Conservation (phyloP, 164 flowering plant species). For the Platanus orientalis region DNA sequence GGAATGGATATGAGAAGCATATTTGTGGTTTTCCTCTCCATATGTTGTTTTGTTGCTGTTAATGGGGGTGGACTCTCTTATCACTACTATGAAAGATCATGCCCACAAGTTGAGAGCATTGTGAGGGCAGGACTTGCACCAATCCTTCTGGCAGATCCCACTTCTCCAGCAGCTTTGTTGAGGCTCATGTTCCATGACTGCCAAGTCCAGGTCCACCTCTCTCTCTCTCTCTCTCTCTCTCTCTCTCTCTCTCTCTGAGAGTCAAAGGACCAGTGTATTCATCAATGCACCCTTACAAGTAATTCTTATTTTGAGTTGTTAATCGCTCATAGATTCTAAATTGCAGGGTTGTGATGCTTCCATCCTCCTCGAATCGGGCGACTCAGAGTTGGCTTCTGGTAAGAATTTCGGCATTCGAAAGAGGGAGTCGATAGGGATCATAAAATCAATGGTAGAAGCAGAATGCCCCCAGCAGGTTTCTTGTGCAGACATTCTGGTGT, state of each 20-base stretch:
- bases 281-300: too few relatives aligned
- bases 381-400: constrained; percentile 31
- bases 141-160: constrained; percentile 32
- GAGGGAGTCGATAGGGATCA: constrained; percentile 25
- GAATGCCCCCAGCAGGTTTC: constrained; percentile 52
- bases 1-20: neutral
- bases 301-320: too few relatives aligned
- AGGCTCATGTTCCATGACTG: constrained; percentile 67
- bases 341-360: constrained; percentile 67
- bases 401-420: constrained; percentile 45
- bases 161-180: constrained; percentile 41
- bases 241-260: too few relatives aligned
- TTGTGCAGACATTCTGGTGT: constrained; percentile 44
- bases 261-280: too few relatives aligned
- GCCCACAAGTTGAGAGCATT: constrained; percentile 48
- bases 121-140: constrained; percentile 27
- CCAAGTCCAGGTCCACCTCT: constrained; percentile 53
- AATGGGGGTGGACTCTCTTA: constrained; percentile 25
- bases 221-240: neutral
- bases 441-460: constrained; percentile 40
- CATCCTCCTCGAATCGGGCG: constrained; percentile 35
- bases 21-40: neutral
- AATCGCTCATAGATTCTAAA: neutral
- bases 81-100: constrained; percentile 36
- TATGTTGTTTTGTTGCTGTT: neutral